Base-by-base conservation (phyloP, 106 monocot species). In the Hemerocallis citrina region DNA sequence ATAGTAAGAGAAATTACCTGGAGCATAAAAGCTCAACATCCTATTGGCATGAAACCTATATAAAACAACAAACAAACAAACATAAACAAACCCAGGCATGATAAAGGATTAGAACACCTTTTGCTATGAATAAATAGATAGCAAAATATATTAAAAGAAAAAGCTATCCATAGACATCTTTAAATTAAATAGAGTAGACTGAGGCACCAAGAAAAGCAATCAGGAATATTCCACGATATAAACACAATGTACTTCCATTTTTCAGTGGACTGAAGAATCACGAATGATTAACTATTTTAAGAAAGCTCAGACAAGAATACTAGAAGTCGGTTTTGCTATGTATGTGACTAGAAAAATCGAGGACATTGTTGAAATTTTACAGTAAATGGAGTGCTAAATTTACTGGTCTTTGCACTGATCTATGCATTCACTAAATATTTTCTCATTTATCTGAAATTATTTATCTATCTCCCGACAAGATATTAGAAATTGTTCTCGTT, bases 11-110 rank as follows among this genome's bases (percentile, higher is more conserved):
- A 29, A 55, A 19, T 22, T 69, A 69, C 68, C 68, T 48, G 68
- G 68, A 16, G 68, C 68, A 37, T 69, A 69, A 27, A 69, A 69
- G 68, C 68, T 69, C 59, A 69, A 17, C 68, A 69, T 69, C 35
- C 68, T 69, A 49, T 69, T 69, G 22, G 68, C 68, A 37, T 69
- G 59, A 19, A 47, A 69, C 68, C 68, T 69, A 22, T 16, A 50
- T 7, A 49, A 6, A 27, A n/a, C 16, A 58, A 38, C 30, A 56
- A 3, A 58, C 37, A n/a, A 58, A 36, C 7, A 19, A 58, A 37
- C 4, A 38, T 27, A n/a, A n/a, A n/a, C n/a, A n/a, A 58, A 21
- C 12, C 21, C 35, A 31, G 24, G 19, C 23, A 58, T 21, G n/a
- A 38, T 22, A 52, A 10, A 29, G 1, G 13, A 29, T 28, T 4